These are phyloP conservation scores for Trypanosoma cruzi DNA, from an alignment of 208 protist genomes.

Conservation along the genomic window DNA sequence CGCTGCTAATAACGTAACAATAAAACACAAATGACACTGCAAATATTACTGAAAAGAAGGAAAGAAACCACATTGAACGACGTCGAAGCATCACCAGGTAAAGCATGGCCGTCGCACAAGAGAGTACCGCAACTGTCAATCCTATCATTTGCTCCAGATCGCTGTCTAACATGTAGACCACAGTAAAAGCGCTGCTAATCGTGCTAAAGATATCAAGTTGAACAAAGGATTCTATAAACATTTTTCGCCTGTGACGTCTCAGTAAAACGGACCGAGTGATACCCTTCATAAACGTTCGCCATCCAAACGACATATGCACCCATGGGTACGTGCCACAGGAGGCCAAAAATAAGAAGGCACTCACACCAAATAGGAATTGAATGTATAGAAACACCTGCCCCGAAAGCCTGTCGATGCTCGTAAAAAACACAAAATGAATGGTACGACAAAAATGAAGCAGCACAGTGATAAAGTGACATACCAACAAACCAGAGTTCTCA, in stretches of 20 bases:
- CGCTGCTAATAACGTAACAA: conserved; percentile 7
- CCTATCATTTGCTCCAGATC: conserved; percentile 24
- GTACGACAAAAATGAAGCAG: conserved; percentile 42
- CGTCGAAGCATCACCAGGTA: conserved; percentile 38
- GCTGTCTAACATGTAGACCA: conserved; percentile 42
- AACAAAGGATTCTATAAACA: conserved; percentile 48
- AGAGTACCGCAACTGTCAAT: conserved; percentile 19
- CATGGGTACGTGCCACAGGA: conserved; percentile 27
- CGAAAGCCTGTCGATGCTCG: conserved; percentile 27
- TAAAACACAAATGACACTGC: conserved; percentile 26
- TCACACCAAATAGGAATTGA: conserved; percentile 22
- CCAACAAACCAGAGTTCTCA: conserved; percentile 51
- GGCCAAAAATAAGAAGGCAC: conserved; percentile 4
- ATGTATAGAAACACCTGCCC: conserved; percentile 6
- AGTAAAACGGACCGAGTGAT: conserved; percentile 40
- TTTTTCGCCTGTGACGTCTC: conserved; percentile 32
- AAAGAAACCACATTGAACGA: conserved; percentile 34
- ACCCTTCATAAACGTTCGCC: conserved; percentile 57
- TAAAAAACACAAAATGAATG: conserved; percentile 43
- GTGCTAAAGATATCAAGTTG: conserved; percentile 57
- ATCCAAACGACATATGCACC: conserved; percentile 55
- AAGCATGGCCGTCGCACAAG: conserved; percentile 31
- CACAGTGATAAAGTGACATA: conserved; percentile 46
- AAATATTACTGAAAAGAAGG: conserved; percentile 17
- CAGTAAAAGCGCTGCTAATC: conserved; percentile 39